Conservation (phyloP, 225 moss, liverwort and hornwort genomes). For the Marchantia paleacea region DNA sequence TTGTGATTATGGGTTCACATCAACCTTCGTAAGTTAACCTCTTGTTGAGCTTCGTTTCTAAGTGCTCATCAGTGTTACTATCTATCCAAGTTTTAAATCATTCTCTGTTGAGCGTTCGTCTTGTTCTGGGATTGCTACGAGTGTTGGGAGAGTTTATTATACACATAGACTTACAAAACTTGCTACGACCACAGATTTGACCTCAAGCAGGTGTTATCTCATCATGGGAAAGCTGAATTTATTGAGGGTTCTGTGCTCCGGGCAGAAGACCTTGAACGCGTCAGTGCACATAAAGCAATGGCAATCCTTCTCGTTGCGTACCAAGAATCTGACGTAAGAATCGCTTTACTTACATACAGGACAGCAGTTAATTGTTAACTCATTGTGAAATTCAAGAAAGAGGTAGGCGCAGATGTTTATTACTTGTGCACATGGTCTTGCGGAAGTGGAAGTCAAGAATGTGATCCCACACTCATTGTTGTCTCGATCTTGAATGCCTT, state of each 20-base stretch:
- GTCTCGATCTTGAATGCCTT: no score
- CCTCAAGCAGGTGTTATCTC: constrained; percentile 62
- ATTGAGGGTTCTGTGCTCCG: constrained; percentile 78
- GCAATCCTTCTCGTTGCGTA: constrained; percentile 84
- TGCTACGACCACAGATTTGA: constrained; percentile 55
- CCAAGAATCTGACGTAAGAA: constrained; percentile 49
- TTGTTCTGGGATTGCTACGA: neutral
- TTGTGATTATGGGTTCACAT: constrained; percentile 78
- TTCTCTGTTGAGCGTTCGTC: neutral
- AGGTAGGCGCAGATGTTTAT: no score
- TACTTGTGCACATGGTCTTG: neutral
- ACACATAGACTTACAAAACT: neutral
- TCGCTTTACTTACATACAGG: no score
- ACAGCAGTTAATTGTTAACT: no score
- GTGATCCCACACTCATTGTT: no score
- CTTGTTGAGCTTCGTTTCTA: neutral
- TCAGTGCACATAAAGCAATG: constrained; percentile 69
- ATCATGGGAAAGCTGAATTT: constrained; percentile 70
- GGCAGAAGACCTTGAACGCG: constrained; percentile 62
- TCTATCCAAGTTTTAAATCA: neutral
- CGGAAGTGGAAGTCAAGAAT: no score
- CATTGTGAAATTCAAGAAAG: no score
- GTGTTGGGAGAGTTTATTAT: neutral
- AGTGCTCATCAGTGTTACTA: neutral
- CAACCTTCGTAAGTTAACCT: constrained; percentile 69